Base-by-base conservation (phyloP, 768 basidiomycete species). In the Tulasnella sp. region DNA sequence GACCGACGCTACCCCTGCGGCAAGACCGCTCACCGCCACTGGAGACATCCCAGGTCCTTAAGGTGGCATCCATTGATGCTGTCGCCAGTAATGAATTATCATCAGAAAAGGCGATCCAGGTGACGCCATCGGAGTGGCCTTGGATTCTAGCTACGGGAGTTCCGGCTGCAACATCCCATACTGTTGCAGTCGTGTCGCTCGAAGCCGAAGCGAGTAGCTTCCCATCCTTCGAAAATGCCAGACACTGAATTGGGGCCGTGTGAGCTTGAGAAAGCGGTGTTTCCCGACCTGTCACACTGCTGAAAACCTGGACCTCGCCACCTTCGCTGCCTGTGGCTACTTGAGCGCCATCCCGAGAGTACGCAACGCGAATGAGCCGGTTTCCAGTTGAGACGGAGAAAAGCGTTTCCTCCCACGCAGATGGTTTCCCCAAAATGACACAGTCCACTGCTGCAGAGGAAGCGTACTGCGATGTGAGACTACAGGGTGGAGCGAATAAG, bases 171-270 rank as follows among this genome's bases (percentile, higher is more conserved):
- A 20, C 26, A 20, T 35, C 32, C 70, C 70, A 70, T 0, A 70
- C 13, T 20, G 18, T 37, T 6, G n/a, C 70, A 18, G 70, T 37
- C 9, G 16, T 11, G 20, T 42, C 73, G 29, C 23, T 23, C 20
- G 29, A 51, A 18, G 18, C 73, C 37, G 29, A 48, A 39, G 74
- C 74, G 55, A 74, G 20, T 20, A 51, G 18, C 5, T 18, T 16
- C 20, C 73, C 73, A 26, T 74, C 73, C 0, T 35, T n/a, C 1
- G 73, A 74, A 6, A 74, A 74, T 48, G 73, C 37, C 18, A 74
- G 11, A 5, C 26, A 48, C n/a, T 9, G 18, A 9, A 70, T 13
- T 35, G 18, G 16, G 6, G 70, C 29, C 1, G 18, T 20, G 29
- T 74, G 73, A 39, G 7, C 73, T 9, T 29, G 23, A 16, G 37